A percentile compares a stretch with the other conserved stretches of the same genome.
phyloP scores from a whole-genome alignment of 768 basidiomycete genomes.

The Phanerochaete sordida region DNA sequence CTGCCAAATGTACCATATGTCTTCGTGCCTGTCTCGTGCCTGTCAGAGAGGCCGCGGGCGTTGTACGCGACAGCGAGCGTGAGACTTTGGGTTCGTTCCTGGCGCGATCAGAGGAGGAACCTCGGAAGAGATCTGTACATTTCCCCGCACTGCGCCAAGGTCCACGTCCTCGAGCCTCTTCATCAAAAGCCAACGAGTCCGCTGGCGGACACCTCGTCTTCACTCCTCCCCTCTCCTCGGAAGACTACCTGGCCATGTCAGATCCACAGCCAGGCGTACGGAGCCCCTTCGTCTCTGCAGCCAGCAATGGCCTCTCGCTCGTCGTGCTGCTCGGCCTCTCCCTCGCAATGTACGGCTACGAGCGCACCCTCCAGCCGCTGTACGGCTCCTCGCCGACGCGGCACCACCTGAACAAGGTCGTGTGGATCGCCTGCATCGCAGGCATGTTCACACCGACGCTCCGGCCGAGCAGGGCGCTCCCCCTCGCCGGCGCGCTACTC shows the following conservation, averaged over 20 bases:
- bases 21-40: not conserved
- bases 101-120: constrained; percentile 3
- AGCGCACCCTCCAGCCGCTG: constrained; percentile 61
- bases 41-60: not conserved
- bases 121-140: constrained; percentile 5
- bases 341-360: constrained; percentile 58
- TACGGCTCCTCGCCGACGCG: constrained; percentile 61
- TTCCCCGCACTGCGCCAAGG: constrained; percentile 11
- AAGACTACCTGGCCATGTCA: not conserved
- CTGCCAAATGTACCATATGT: not conserved
- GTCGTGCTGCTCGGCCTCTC: constrained; percentile 36
- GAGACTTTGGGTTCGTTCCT: too few relatives aligned
- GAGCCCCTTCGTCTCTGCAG: constrained; percentile 10
- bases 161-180: not conserved
- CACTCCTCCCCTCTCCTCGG: not conserved
- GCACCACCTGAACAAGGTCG: constrained; percentile 41
- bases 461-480: constrained; percentile 28
- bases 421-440: constrained; percentile 29
- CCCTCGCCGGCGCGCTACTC: constrained; percentile 38
- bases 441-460: constrained; percentile 34
- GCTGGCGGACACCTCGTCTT: constrained; percentile 2
- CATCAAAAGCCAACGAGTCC: not conserved
- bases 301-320: constrained; percentile 17
- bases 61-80: not conserved
- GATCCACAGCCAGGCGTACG: not conserved